phyloP scores from a whole-genome alignment of 2,329 filamentous ascomycete genomes.

The Orbilia brochopaga region DNA sequence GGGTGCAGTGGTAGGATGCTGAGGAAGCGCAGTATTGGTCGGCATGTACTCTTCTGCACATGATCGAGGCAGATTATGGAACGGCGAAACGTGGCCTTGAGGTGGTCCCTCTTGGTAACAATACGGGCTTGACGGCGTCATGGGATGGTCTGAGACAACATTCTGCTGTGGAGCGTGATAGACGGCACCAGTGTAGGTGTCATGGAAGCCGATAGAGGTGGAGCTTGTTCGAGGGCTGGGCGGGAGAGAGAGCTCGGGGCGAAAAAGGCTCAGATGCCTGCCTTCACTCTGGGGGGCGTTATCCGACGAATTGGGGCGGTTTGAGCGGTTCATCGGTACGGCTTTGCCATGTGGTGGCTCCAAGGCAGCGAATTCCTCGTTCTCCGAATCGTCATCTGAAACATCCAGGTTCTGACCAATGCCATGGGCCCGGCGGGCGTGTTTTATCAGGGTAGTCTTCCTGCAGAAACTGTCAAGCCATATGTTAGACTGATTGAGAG shows the following conservation, averaged over 20 bases:
- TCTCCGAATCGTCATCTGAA: conserved; percentile 54
- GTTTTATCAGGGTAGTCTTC: conserved; percentile 65
- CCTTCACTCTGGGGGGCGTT: conserved; percentile 28
- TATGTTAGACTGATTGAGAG: not conserved
- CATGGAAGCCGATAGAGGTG: conserved; percentile 16
- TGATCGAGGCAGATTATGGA: conserved; percentile 31
- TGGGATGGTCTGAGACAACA: conserved; percentile 35
- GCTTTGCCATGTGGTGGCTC: conserved; percentile 21
- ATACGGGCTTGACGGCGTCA: conserved; percentile 43
- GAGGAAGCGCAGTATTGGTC: conserved; percentile 61
- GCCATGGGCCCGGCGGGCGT: conserved; percentile 54
- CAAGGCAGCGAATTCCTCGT: conserved; percentile 50
- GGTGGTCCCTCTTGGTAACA: conserved; percentile 32
- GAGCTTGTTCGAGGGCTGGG: conserved; percentile 32
- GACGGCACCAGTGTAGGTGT: conserved; percentile 25
- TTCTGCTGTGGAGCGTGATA: conserved; percentile 24
- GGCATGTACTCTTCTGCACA: conserved; percentile 50
- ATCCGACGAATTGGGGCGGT: conserved; percentile 8
- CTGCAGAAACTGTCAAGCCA: conserved; percentile 67
- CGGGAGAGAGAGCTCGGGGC: conserved; percentile 38
- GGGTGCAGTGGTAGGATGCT: conserved; percentile 56
- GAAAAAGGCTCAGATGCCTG: conserved; percentile 34
- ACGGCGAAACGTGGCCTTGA: conserved; percentile 30
- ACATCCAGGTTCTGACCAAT: conserved; percentile 53
- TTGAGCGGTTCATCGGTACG: conserved; percentile 16